Evolutionary conservation across 2,329 filamentous ascomycete species (phyloP), one percentile per base, ranked within the genome.

Genomic region (Leptographium wingfieldii): DNA sequence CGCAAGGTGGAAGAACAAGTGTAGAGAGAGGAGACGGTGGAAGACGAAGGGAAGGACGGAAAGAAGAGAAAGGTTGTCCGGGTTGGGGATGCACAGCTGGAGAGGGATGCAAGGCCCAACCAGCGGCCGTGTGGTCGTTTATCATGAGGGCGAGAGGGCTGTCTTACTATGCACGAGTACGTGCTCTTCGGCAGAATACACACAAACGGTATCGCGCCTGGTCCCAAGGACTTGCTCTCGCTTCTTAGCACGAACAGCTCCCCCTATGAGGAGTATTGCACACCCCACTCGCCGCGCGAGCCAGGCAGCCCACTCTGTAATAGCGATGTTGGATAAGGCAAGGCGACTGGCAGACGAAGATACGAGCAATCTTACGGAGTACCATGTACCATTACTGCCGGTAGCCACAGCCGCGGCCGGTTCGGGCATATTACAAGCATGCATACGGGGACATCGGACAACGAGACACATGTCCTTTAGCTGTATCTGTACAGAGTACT

Each of bases 71-170:
- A 55, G 11, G 52, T 57, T 60, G 57, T 60, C 55, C 55, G 38
- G n/a, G 25, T 7, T 14, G 22, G 31, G 22, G 40, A 22, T 27
- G 48, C 48, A 22, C 22, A 22, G 22, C 22, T 22, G n/a, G 6
- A 49, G n/a, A 22, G 43, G 53, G 46, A n/a, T n/a, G 5, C 19
- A 46, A 9, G 7, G 43, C 16, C 19, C 53, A 54, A 40, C 58
- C 58, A 62, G 60, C 60, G 52, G 61, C 54, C 49, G 61, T 31
- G 51, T 35, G 33, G 22, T 55, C 29, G 60, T 59, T 61, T 61
- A 61, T 59, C 57, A 59, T 56, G 35, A 33, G 19, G 11, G 33
- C 33, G 19, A 48, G 31, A 31, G 31, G 31, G 43, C 16, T 19
- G 49, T 52, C 49, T 52, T 31, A 52, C 49, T 35, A 35, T 35